Conservation (phyloP, 805 yeast species). For the Nakazawaea laoshanensis region DNA sequence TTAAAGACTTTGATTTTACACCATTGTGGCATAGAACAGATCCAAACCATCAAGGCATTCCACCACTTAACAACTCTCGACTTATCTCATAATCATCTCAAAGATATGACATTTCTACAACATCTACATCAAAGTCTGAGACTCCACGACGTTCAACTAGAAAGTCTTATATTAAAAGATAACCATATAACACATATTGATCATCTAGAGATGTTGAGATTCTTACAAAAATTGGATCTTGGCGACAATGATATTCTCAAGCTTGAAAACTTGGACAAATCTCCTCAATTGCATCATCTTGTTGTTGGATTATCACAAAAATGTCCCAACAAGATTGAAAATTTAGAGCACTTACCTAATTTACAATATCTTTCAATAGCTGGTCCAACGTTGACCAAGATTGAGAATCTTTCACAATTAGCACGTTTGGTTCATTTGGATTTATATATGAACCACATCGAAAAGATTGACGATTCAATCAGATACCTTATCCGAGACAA, state of each 20-base stretch:
- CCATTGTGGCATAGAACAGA: too few species aligned
- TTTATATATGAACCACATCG: background rate
- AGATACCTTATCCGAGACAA: conserved; percentile 5
- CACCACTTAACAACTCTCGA: too few species aligned
- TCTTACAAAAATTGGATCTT: conserved; percentile 7
- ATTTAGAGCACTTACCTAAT: conserved; percentile 4
- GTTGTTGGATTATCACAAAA: background rate
- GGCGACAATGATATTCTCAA: background rate
- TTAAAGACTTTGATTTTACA: too few species aligned
- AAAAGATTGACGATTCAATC: conserved; percentile 2
- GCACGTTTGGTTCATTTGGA: background rate
- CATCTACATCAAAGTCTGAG: too few species aligned
- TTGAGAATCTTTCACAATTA: conserved; percentile 5
- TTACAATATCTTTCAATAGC: background rate
- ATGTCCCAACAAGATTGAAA: background rate
- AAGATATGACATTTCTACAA: too few species aligned
- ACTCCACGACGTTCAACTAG: too few species aligned
- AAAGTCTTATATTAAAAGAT: background rate
- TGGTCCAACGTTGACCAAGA: background rate
- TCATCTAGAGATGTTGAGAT: conserved; percentile 11
- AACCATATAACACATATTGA: background rate
- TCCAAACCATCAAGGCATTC: too few species aligned
- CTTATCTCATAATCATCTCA: too few species aligned
- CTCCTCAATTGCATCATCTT: conserved; percentile 1
- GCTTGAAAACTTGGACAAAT: conserved; percentile 4